Evolutionary conservation across 495 filamentous ascomycete genomes (phyloP), one percentile per base, ranked within the genome.

Genomic region (Chaetomidium leptoderma): DNA sequence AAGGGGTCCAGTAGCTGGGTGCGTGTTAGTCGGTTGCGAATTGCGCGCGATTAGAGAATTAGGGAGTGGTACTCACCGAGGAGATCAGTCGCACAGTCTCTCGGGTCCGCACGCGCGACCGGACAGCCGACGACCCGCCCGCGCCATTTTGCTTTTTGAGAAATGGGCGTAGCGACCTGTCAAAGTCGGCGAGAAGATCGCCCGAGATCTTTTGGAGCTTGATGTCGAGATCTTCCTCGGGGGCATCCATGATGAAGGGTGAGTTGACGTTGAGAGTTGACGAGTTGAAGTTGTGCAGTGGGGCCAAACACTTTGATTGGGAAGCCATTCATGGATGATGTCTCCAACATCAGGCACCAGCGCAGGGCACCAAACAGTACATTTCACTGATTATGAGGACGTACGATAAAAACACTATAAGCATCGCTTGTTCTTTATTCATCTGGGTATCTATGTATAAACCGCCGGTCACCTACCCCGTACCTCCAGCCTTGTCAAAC

Each of bases 1-100:
- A 97, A 97, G 35, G 86, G 89, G 58, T 96, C 91, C 32, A 98
- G 78, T 78, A 95, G 71, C 71, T 72, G 30, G 5, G 53, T 11
- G 11, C 21, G 39, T 36, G 53, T 70, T 35, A 74, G 63, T 21
- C n/a, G n/a, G n/a, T n/a, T n/a, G n/a, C n/a, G n/a, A n/a, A n/a
- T n/a, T n/a, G n/a, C n/a, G n/a, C n/a, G n/a, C n/a, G n/a, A n/a
- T 27, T 35, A 24, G 29, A 9, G 1, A 2, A 26, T 17, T 3
- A 14, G 10, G 35, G 55, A 35, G 30, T 3, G 47, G 9, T n/a
- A 55, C 70, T 67, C 64, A 82, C 79, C 55, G 76, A 60, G 2
- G 61, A 65, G 44, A 77, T 67, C 46, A 81, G 57, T 9, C 76
- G 74, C n/a, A 71, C 62, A 7, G 72, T 72, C 45, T 80, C 77